Evolutionary conservation across 2,329 filamentous ascomycete species (phyloP).

Genomic region (Monilinia fructigena): DNA sequence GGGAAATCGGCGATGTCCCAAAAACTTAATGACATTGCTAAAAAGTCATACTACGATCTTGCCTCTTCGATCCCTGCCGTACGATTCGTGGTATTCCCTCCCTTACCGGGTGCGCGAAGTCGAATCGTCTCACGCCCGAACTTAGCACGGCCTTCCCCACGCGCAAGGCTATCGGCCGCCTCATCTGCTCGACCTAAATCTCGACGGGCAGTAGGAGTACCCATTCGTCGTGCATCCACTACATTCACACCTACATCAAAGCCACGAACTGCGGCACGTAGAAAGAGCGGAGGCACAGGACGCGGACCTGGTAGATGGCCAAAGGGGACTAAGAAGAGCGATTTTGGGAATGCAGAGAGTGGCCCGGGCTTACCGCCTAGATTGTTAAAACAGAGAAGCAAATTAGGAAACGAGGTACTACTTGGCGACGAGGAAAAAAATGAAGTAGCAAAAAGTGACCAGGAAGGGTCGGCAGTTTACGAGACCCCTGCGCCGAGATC

Average conservation of each 20-base stretch:
- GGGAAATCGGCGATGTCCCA: slow-evolving; percentile 27
- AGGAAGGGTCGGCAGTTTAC: slow-evolving; percentile 35
- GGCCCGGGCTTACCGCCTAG: slow-evolving; percentile 62
- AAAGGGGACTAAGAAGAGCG: slow-evolving; percentile 66
- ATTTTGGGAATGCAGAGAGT: slow-evolving; percentile 65
- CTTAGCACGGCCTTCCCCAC: slow-evolving; percentile 29
- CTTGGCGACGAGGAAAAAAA: slow-evolving; percentile 36
- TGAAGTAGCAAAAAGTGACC: slow-evolving; percentile 28
- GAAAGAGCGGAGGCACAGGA: slow-evolving; percentile 61
- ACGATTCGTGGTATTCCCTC: slow-evolving; percentile 77
- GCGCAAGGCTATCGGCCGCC: slow-evolving; percentile 9
- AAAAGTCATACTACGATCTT: slow-evolving; percentile 36
- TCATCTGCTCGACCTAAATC: slow-evolving; percentile 30
- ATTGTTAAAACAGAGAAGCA: slow-evolving; percentile 36
- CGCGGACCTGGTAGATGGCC: slow-evolving; percentile 65
- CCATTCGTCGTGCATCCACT: slow-evolving; percentile 24
- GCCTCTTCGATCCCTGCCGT: slow-evolving; percentile 58
- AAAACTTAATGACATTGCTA: slow-evolving; percentile 33
- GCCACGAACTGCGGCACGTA: slow-evolving; percentile 43
- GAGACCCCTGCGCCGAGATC: slow-evolving; percentile 34
- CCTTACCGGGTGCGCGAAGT: slow-evolving; percentile 52
- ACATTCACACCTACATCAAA: slow-evolving; percentile 31
- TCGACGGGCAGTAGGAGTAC: slow-evolving; percentile 13
- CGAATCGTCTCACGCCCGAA: slow-evolving; percentile 42
- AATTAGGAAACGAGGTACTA: slow-evolving; percentile 38